Evolutionary conservation across 768 basidiomycete species (phyloP).

Genomic region (Podaxis carcinomalis): DNA sequence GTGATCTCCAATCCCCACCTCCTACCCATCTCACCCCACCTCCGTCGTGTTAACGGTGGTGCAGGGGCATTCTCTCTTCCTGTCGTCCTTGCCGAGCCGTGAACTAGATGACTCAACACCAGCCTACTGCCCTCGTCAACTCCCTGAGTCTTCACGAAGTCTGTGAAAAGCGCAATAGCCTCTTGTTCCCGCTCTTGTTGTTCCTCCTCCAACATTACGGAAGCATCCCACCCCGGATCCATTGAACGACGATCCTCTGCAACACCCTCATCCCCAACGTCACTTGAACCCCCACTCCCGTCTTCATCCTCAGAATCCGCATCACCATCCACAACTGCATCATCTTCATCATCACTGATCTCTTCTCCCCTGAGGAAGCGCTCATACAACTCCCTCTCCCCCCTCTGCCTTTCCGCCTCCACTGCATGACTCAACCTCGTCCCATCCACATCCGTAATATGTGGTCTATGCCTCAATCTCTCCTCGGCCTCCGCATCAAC

Average conservation of each 20-base stretch:
- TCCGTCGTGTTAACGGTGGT: constrained; percentile 9
- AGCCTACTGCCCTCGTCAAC: constrained; percentile 17
- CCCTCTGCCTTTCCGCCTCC: constrained; percentile 20
- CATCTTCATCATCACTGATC: constrained; percentile 36
- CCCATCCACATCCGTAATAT: neutral
- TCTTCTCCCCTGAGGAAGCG: constrained; percentile 60
- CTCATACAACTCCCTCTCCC: constrained; percentile 41
- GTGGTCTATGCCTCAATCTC: neutral
- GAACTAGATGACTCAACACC: constrained; percentile 23
- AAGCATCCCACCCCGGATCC: neutral
- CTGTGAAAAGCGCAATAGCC: constrained; percentile 46
- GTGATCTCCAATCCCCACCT: constrained; percentile 14
- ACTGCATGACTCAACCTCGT: neutral
- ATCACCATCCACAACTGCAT: constrained; percentile 29
- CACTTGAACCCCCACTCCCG: constrained; percentile 23
- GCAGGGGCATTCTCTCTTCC: constrained; percentile 7
- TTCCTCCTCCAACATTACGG: constrained; percentile 5
- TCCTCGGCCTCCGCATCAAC: constrained; percentile 21
- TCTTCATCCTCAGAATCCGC: constrained; percentile 21
- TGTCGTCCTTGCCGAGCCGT: constrained; percentile 25
- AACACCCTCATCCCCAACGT: constrained; percentile 16
- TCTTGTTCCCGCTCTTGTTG: constrained; percentile 29
- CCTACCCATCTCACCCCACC: constrained; percentile 5
- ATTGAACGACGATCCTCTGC: constrained; percentile 6
- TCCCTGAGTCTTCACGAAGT: constrained; percentile 34